Evolutionary conservation across 768 basidiomycete genomes (phyloP).

Genomic region (Termitomyces sp.): DNA sequence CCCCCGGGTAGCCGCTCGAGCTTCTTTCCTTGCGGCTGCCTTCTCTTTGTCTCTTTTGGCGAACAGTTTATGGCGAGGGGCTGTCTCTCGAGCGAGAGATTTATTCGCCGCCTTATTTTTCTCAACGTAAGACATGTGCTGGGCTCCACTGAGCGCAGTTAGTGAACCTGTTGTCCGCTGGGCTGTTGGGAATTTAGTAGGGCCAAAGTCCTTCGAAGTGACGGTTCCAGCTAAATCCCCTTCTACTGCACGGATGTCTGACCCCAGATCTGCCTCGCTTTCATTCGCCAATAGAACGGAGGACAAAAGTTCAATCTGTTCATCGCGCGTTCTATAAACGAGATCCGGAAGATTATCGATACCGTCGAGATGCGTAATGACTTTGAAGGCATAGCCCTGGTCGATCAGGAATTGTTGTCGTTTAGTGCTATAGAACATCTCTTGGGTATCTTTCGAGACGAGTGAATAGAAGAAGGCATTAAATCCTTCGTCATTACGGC

Average conservation of each 20-base stretch:
- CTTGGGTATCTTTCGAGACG: conserved; percentile 97
- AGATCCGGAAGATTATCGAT: conserved; percentile 80
- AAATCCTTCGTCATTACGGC: conserved; percentile 98
- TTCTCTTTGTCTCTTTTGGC: conserved; percentile 78
- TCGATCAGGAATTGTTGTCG: conserved; percentile 98
- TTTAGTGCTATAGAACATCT: conserved; percentile 99
- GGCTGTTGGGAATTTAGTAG: conserved; percentile 57
- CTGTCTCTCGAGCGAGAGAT: conserved; percentile 52
- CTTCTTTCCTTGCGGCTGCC: conserved; percentile 46
- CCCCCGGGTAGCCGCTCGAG: conserved; percentile 18
- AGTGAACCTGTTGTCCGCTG: conserved; percentile 81
- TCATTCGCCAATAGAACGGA: conserved; percentile 90
- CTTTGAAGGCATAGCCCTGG: conserved; percentile 99
- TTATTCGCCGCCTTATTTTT: conserved; percentile 91
- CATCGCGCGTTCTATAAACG: conserved; percentile 86
- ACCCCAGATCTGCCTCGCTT: conserved; percentile 81
- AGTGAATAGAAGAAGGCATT: conserved; percentile 99
- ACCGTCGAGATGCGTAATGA: conserved; percentile 96
- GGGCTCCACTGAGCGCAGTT: conserved; percentile 79
- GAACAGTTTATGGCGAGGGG: conserved; percentile 73
- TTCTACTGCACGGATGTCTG: conserved; percentile 78
- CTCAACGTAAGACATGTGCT: conserved; percentile 91
- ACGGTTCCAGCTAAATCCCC: conserved; percentile 83
- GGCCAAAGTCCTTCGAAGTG: conserved; percentile 85
- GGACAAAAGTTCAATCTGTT: conserved; percentile 95